These are phyloP conservation scores for Fraxinus excelsior DNA, from an alignment of 257 asterid species.

Conservation along the genomic window DNA sequence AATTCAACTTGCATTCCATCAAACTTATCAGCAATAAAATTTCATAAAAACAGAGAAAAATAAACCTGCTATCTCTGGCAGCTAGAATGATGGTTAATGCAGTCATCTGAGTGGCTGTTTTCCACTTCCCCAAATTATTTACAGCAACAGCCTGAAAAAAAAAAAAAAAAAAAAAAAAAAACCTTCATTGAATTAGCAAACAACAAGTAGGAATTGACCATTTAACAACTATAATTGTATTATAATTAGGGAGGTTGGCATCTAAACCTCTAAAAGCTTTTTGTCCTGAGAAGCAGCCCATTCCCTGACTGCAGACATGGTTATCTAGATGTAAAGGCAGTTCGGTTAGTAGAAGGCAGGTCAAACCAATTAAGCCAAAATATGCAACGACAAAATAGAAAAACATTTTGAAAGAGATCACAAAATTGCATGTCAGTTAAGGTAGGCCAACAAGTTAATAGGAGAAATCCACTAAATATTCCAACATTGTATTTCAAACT, in stretches of 20 bases:
- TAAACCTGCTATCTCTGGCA: constrained; percentile 81
- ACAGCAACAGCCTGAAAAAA: constrained; percentile 91
- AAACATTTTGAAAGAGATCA: neutral
- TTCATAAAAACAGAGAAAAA: constrained; percentile 5
- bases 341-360: constrained; percentile 17
- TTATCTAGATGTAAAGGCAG: constrained; percentile 56
- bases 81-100: constrained; percentile 86
- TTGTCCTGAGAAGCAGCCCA: constrained; percentile 97
- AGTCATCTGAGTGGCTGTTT: constrained; percentile 93
- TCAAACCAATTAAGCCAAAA: constrained; percentile 7
- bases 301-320: constrained; percentile 99
- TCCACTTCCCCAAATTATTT: constrained; percentile 93
- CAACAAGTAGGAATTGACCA: constrained; percentile 10
- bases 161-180: constrained; percentile 3
- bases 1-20: neutral
- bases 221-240: neutral
- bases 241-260: constrained; percentile 13
- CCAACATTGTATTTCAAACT: neutral
- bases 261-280: constrained; percentile 78
- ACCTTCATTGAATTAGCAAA: neutral
- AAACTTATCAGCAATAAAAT: constrained; percentile 9
- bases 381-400: neutral
- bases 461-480: neutral
- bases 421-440: neutral
- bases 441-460: neutral